Evolutionary conservation across 176 grass and related monocot species (phyloP), one percentile per base, ranked within the genome.

Genomic region (Hordeum marinum): DNA sequence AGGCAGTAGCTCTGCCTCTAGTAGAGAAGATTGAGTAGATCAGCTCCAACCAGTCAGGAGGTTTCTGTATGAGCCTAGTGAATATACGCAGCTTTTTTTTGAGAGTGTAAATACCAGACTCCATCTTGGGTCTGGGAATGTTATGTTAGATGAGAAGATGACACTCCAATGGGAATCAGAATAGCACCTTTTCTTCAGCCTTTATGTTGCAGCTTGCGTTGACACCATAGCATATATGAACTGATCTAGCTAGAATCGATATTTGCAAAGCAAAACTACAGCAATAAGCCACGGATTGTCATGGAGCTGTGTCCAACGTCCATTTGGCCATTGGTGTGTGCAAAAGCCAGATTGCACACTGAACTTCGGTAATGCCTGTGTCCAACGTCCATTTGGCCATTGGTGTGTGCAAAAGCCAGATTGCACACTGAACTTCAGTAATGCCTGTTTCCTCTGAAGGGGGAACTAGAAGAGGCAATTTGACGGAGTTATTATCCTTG

Each of bases 371-470:
- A n/a, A n/a, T n/a, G n/a, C 26, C 89, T 48, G 71, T 89, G 87
- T 42, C 93, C 65, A n/a, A n/a, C n/a, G n/a, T n/a, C n/a, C n/a
- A n/a, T n/a, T n/a, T n/a, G n/a, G n/a, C n/a, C n/a, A n/a, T 32
- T 32, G 31, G 31, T 32, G 31, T 32, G 31, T 32, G 3, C 31
- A 32, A 32, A 32, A 32, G 31, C 3, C 31, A 46, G 45, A 18
- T 12, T 34, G 27, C 27, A 52, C 32, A 25, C 40, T 75, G 76
- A 39, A 70, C 23, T 42, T 62, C 23, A 5, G 37, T 62, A 80
- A 46, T 77, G 82, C 26, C 89, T 48, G 71, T 89, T 89, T 42
- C 93, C 65, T 82, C 84, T 84, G 74, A 84, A 94, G 27, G 93
- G 87, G 40, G 84, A 35, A 39, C 81, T 72, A 40, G 87, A 46